These are phyloP conservation scores for Globisporangium viniferum DNA, from an alignment of 352 stramenopile species.

Conservation along the genomic window DNA sequence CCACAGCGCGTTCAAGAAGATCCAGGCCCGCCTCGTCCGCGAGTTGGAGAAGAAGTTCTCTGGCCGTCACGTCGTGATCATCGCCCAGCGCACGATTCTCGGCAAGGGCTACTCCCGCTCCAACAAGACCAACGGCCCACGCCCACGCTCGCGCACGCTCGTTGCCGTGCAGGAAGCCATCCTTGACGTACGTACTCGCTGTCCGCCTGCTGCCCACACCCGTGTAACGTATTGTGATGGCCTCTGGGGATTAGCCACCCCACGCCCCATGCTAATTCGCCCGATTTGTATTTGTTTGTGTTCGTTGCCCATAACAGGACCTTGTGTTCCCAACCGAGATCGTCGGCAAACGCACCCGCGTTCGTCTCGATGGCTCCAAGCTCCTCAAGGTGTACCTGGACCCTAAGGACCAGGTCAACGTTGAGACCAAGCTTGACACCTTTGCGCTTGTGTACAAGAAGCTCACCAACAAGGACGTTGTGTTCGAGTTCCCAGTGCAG, in stretches of 20 bases:
- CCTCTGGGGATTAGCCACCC: slow-evolving; percentile 88
- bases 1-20: slow-evolving; percentile 98
- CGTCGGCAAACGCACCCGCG: slow-evolving; percentile 98
- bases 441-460: slow-evolving; percentile 99
- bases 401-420: slow-evolving; percentile 98
- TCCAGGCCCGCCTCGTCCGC: slow-evolving; percentile 96
- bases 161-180: slow-evolving; percentile 98
- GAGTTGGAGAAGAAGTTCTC: slow-evolving; percentile 99
- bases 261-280: slow-evolving; percentile 84
- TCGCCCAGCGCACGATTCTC: slow-evolving; percentile 99
- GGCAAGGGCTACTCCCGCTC: slow-evolving; percentile 95
- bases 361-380: slow-evolving; percentile 97
- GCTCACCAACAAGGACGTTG: slow-evolving; percentile 99
- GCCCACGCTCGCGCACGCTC: slow-evolving; percentile 96
- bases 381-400: slow-evolving; percentile 98
- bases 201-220: slow-evolving; percentile 2
- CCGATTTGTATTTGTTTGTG: slow-evolving; percentile 15
- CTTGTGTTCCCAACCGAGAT: slow-evolving; percentile 99
- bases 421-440: slow-evolving; percentile 99
- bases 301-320: slow-evolving; percentile 68
- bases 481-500: slow-evolving; percentile 96
- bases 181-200: slow-evolving; percentile 90
- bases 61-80: slow-evolving; percentile 98
- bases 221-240: slow-evolving; percentile 76
- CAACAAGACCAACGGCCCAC: slow-evolving; percentile 93